Percentiles rank a stretch among this genome's conserved stretches.
Evolutionary conservation across 2,329 filamentous ascomycete genomes (phyloP).

Genomic region (Cladosporium austrohemisphaericum): DNA sequence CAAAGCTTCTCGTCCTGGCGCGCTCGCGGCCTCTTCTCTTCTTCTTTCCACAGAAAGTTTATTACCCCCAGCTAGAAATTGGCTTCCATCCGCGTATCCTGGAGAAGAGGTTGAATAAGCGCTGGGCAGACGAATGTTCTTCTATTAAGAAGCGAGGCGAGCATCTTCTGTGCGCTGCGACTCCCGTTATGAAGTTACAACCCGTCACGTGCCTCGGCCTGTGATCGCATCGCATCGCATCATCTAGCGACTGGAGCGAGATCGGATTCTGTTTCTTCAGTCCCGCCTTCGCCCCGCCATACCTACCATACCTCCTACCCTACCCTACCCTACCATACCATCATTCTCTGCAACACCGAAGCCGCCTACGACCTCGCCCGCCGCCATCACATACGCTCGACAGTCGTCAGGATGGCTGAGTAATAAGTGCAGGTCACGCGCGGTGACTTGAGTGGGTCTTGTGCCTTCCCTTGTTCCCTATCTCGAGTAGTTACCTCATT

Average conservation of each 20-base stretch:
- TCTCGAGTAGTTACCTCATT: not conserved
- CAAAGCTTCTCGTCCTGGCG: not conserved
- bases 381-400: slow-evolving; percentile 1
- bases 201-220: slow-evolving; percentile 8
- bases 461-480: slow-evolving; percentile 4
- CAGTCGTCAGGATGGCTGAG: slow-evolving; percentile 39
- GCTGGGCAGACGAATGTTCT: slow-evolving; percentile 45
- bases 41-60: slow-evolving; percentile 53
- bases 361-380: slow-evolving; percentile 18
- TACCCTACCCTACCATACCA: slow-evolving; percentile 10
- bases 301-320: not conserved
- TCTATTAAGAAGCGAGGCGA: slow-evolving; percentile 35
- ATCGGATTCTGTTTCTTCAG: no score
- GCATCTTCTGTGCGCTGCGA: slow-evolving; percentile 21
- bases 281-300: not conserved
- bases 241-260: no score
- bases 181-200: slow-evolving; percentile 33
- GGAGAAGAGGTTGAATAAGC: slow-evolving; percentile 51
- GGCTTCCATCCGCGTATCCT: slow-evolving; percentile 12
- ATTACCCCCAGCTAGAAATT: slow-evolving; percentile 43
- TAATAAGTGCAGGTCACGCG: slow-evolving; percentile 33
- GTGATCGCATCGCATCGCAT: no score
- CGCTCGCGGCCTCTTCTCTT: slow-evolving; percentile 26
- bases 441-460: slow-evolving; percentile 27
- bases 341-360: slow-evolving; percentile 25